These are phyloP conservation scores for Ceratopteris richardii DNA, from an alignment of 75 land plant species.

Conservation along the genomic window DNA sequence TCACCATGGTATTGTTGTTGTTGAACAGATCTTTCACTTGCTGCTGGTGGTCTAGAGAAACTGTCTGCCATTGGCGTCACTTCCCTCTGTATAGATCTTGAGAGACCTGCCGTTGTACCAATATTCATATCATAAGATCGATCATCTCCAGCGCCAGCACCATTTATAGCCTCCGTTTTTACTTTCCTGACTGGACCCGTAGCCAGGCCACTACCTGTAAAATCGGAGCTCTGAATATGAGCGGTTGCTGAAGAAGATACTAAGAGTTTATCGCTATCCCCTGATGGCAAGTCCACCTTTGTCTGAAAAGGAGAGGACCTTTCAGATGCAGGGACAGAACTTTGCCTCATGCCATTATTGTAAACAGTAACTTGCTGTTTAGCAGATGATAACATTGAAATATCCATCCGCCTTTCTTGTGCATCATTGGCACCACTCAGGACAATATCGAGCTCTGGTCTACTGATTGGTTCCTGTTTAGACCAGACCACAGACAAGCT, in stretches of 20 bases:
- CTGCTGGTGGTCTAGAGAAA: conserved; percentile 3
- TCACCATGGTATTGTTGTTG: conserved; percentile 7
- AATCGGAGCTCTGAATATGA: not conserved
- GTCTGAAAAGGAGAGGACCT: not conserved
- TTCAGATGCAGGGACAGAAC: not conserved
- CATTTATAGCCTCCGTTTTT: not conserved
- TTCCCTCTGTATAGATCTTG: conserved; percentile 6
- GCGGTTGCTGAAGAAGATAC: too few relatives aligned
- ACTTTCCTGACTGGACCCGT: not conserved
- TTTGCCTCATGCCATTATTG: not conserved
- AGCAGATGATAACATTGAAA: not conserved
- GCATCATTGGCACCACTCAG: not conserved
- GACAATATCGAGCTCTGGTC: not conserved
- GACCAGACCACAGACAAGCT: not conserved
- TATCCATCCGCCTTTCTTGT: not conserved
- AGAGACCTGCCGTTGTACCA: conserved; percentile 1
- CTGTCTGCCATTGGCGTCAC: conserved; percentile 6
- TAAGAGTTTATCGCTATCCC: too few relatives aligned
- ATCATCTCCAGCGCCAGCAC: not conserved
- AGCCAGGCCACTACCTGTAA: not conserved
- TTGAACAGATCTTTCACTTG: not conserved
- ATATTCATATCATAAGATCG: not conserved
- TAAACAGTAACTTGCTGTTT: not conserved
- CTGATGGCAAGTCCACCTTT: too few relatives aligned
- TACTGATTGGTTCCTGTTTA: not conserved